Conservation (phyloP, 2,329 filamentous ascomycete species). For the Alternaria sp. region DNA sequence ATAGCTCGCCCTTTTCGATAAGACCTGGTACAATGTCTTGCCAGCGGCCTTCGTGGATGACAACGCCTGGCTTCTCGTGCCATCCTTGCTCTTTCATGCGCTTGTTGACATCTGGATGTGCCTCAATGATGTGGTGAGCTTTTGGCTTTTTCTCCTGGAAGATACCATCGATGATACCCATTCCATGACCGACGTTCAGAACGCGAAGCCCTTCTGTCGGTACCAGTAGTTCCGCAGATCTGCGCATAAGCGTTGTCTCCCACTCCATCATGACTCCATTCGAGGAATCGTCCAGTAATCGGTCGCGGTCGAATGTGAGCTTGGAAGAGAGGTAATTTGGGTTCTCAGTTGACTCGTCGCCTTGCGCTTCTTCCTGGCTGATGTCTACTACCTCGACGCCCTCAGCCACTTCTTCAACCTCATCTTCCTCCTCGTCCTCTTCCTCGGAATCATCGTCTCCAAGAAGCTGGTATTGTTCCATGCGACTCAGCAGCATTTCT, state of each 20-base stretch:
- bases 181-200: conserved; percentile 59
- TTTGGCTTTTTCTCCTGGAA: conserved; percentile 53
- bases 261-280: conserved; percentile 63
- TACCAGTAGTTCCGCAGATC: conserved; percentile 52
- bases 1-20: conserved; percentile 50
- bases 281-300: conserved; percentile 55
- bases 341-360: conserved; percentile 50
- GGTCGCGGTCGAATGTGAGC: conserved; percentile 56
- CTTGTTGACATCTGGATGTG: conserved; percentile 57
- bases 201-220: conserved; percentile 51
- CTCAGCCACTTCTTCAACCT: conserved; percentile 35
- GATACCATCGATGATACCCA: conserved; percentile 58
- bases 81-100: conserved; percentile 56
- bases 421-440: conserved; percentile 55
- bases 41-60: conserved; percentile 57
- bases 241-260: conserved; percentile 58
- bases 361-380: conserved; percentile 29
- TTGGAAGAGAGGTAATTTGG: conserved; percentile 57
- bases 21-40: conserved; percentile 57
- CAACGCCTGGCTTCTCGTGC: conserved; percentile 57
- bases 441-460: conserved; percentile 62
- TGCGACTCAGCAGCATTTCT: conserved; percentile 80
- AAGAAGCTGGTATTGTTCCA: conserved; percentile 82
- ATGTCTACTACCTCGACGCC: conserved; percentile 35
- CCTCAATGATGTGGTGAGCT: conserved; percentile 59